Percentiles rank a stretch among this genome's conserved stretches.
phyloP scores from a whole-genome alignment of 2,329 filamentous ascomycete genomes.

The Fusarium drepaniforme region DNA sequence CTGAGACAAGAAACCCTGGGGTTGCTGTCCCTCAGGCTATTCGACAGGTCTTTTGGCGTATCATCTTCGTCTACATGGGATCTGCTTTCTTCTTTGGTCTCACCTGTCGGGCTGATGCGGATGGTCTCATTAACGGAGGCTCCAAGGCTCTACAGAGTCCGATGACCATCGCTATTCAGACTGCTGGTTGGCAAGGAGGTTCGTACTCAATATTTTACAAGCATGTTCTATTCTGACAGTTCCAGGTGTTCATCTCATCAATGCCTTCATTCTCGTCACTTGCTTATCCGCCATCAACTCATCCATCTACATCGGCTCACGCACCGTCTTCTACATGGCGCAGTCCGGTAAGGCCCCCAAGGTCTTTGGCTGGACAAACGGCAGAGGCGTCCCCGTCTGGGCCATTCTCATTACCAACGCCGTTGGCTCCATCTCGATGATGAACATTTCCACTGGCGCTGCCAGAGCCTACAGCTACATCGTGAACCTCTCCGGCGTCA shows the following conservation, averaged over 20 bases:
- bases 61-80: constrained; percentile 75
- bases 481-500: constrained; percentile 77
- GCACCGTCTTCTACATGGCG: constrained; percentile 82
- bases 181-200: constrained; percentile 78
- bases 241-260: constrained; percentile 76
- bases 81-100: constrained; percentile 81
- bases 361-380: constrained; percentile 76
- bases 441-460: constrained; percentile 78
- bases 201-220: constrained; percentile 5
- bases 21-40: constrained; percentile 69
- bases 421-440: constrained; percentile 79
- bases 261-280: constrained; percentile 81
- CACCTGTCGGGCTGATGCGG: constrained; percentile 77
- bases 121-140: constrained; percentile 70
- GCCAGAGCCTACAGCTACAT: constrained; percentile 76
- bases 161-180: constrained; percentile 80
- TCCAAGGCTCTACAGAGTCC: constrained; percentile 77
- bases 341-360: constrained; percentile 78
- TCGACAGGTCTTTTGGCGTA: constrained; percentile 71
- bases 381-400: constrained; percentile 70
- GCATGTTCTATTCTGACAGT: constrained; percentile 9
- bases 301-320: constrained; percentile 81
- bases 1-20: constrained; percentile 70
- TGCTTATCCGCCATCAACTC: constrained; percentile 80
- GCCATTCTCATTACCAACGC: constrained; percentile 77